Evolutionary conservation across 176 grass and related monocot genomes (phyloP).

Genomic region (sorghum (Sorghum bicolor)): Sorghum_bicolor_NCBIv3 NC_012872.2:63801501-63802000

Average conservation of each 20-base stretch:
- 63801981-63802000: slow-evolving; percentile 3
- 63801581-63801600: slow-evolving; percentile 8
- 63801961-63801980: not conserved
- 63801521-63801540: not conserved
- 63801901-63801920: not conserved
- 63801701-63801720: slow-evolving; percentile 6
- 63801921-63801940: not conserved
- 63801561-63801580: not conserved
- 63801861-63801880: slow-evolving; percentile 18
- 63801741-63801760: slow-evolving; percentile 60
- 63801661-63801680: not conserved
- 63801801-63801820: slow-evolving; percentile 85
- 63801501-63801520: not conserved
- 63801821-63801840: slow-evolving; percentile 32
- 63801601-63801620: slow-evolving; percentile 11
- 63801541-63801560: not conserved
- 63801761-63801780: slow-evolving; percentile 83
- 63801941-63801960: slow-evolving; percentile 18
- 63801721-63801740: slow-evolving; percentile 58
- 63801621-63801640: not conserved
- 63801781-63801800: slow-evolving; percentile 75
- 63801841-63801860: slow-evolving; percentile 20
- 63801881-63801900: not conserved
- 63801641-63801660: not conserved
- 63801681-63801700: not conserved